Evolutionary conservation across 805 yeast genomes (phyloP).

Genomic region (Starmerella potacharoeniae): DNA sequence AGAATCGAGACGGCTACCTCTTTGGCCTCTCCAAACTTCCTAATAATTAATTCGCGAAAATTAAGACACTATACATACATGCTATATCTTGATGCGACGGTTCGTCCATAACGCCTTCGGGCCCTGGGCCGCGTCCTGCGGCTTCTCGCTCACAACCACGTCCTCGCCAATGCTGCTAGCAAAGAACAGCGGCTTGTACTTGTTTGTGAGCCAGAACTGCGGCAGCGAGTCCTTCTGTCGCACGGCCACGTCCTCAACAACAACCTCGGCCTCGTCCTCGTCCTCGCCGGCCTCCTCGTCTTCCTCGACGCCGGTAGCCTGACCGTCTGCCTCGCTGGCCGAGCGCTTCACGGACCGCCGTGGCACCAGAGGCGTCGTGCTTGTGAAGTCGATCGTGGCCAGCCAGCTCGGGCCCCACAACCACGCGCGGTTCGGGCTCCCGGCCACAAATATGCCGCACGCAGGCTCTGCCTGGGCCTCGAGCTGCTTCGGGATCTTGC

Average conservation of each 20-base stretch:
- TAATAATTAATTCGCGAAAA: neutral
- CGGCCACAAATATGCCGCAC: conserved; percentile 53
- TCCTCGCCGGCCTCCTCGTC: conserved; percentile 23
- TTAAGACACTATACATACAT: neutral
- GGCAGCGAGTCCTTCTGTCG: conserved; percentile 11
- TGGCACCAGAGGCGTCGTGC: conserved; percentile 40
- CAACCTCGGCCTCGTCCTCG: conserved; percentile 32
- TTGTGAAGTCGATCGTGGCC: conserved; percentile 54
- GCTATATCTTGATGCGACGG: conserved; percentile 10
- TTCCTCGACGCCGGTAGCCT: conserved; percentile 21
- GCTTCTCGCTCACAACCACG: conserved; percentile 67
- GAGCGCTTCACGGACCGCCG: conserved; percentile 22
- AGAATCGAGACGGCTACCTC: neutral
- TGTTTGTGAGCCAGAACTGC: conserved; percentile 58
- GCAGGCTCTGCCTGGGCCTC: conserved; percentile 51
- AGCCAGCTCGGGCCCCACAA: conserved; percentile 82
- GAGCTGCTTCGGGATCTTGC: conserved; percentile 58
- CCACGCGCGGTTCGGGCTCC: conserved; percentile 47
- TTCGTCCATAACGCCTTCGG: conserved; percentile 32
- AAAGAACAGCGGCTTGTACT: conserved; percentile 59
- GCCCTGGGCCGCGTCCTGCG: conserved; percentile 37
- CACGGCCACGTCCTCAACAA: conserved; percentile 7
- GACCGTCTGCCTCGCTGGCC: conserved; percentile 27
- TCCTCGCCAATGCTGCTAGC: conserved; percentile 44
- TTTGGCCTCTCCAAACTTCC: neutral